Evolutionary conservation across 2,329 filamentous ascomycete genomes (phyloP), one percentile per base, ranked within the genome.

Genomic region (Sporothrix variecibatus): DNA sequence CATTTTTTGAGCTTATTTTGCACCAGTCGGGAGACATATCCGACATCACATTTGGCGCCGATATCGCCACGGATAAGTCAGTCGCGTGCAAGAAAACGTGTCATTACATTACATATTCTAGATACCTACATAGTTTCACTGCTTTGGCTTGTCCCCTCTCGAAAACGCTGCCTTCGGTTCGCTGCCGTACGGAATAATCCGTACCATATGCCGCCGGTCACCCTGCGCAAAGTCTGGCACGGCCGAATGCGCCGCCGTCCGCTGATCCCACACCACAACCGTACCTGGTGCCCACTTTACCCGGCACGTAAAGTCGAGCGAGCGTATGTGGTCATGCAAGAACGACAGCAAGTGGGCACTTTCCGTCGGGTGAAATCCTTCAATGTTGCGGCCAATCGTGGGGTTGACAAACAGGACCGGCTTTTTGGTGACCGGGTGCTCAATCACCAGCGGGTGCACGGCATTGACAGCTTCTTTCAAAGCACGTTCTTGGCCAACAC

Each of bases 351-450:
- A 46, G 6, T 65, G 62, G 76, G 96, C 94, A 2, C 91, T 94
- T 80, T 97, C 94, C 80, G 97, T 93, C 79, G 94, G 93, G 84
- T 97, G 96, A 79, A 92, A 89, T 7, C 93, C 93, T 0, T 95
- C 88, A 72, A 97, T 95, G 9, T 7, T 15, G 20, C 74, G 72
- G 5, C 72, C 72, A 20, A 74, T 75, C 2, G 74, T 65, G 17
- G 74, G 72, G 81, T 96, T 97, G 43, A 97, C 89, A 78, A 89
- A 97, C 6, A 97, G 84, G 0, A 93, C 92, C 84, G 96, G 97
- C 82, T 96, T 92, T 15, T 93, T 93, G 0, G 94, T 97, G 7
- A 87, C 89, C 0, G 94, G 94, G 80, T 97, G 94, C 0, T 93
- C 95, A n/a, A 94, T 86, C 2, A 97, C 89, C 75, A 97, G 84